Conservation (phyloP, 2,329 filamentous ascomycete genomes). For the Neofusicoccum sp. region DNA sequence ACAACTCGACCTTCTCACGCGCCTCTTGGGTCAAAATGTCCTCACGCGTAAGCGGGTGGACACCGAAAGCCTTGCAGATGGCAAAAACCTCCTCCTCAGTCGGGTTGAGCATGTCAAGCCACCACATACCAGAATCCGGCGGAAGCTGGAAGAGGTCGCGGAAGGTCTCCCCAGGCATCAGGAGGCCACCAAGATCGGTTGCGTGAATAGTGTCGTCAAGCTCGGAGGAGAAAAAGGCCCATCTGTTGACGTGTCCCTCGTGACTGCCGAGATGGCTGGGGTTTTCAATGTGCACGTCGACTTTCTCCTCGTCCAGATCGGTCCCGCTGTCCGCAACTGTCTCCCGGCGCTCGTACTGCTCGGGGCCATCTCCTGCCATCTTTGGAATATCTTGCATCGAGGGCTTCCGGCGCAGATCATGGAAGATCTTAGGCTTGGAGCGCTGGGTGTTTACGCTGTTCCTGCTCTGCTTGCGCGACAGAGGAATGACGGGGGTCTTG, state of each 20-base stretch:
- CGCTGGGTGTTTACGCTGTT: conserved; percentile 39
- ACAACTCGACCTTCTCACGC: conserved; percentile 97
- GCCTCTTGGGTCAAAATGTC: conserved; percentile 95
- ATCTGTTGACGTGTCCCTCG: conserved; percentile 70
- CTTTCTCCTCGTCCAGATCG: conserved; percentile 49
- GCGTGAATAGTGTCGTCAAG: conserved; percentile 93
- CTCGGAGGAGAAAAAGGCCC: conserved; percentile 96
- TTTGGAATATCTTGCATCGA: conserved; percentile 30
- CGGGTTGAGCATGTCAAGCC: conserved; percentile 91
- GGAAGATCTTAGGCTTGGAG: conserved; percentile 60
- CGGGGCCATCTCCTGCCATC: conserved; percentile 30
- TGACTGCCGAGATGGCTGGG: conserved; percentile 31
- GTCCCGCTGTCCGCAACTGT: conserved; percentile 28
- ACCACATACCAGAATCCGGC: conserved; percentile 86
- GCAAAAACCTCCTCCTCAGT: conserved; percentile 85
- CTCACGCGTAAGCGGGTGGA: conserved; percentile 93
- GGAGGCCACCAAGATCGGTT: conserved; percentile 80
- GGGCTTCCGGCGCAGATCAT: conserved; percentile 55
- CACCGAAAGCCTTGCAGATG: conserved; percentile 91
- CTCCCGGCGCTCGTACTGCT: neutral
- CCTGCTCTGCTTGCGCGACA: conserved; percentile 38
- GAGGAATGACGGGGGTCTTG: conserved; percentile 48
- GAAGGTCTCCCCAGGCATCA: conserved; percentile 87
- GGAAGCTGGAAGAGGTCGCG: conserved; percentile 80
- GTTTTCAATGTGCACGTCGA: conserved; percentile 37